Base-by-base conservation (phyloP, 1,139 yeast genomes). In the Blastobotrys capitulatus region DNA sequence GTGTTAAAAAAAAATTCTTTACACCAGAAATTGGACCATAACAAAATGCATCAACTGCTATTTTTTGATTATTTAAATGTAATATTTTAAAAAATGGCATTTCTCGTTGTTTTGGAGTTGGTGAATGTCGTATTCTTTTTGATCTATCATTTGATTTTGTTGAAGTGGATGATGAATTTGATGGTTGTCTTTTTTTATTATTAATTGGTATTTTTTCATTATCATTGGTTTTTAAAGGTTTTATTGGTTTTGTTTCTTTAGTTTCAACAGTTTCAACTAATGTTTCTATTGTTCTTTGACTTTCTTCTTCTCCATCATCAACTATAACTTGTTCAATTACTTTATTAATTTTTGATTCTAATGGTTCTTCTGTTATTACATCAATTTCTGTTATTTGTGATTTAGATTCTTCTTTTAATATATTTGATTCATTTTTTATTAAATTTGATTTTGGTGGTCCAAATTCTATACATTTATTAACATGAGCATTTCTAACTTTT, bases 31-130 rank as follows among this genome's bases (percentile, higher is more conserved):
- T 62, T 1, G 60, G 52, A 6, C 74, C 75, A 47, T 64, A 72
- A 44, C 60, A 57, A 54, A 71, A 71, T 10, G 73, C 75, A 49
- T 71, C 75, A 1, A 71, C 75, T 0, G 69, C 71, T 3, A 68
- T 44, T 18, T 51, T 55, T 0, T 61, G 55, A 13, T 52, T 50
- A 10, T 64, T 68, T 31, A 68, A 55, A 2, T 55, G 49, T 32
- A 71, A 49, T 0, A 60, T 57, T 50, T 71, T 72, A 61, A 63
- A 71, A 48, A 63, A 68, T 4, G 75, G 75, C 18, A 38, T 37
- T 4, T 8, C 22, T 19, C 40, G 6, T 15, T 37, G 40, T 15
- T 37, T 37, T 20, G 42, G 42, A 18, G 42, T 39, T 22, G 42
- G 42, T 27, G 40, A 37, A n/a, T 37, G 27, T 27, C 26, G 6